These are phyloP conservation scores for Phytophthora colocasiae DNA, from an alignment of 352 stramenopile species.

Conservation along the genomic window DNA sequence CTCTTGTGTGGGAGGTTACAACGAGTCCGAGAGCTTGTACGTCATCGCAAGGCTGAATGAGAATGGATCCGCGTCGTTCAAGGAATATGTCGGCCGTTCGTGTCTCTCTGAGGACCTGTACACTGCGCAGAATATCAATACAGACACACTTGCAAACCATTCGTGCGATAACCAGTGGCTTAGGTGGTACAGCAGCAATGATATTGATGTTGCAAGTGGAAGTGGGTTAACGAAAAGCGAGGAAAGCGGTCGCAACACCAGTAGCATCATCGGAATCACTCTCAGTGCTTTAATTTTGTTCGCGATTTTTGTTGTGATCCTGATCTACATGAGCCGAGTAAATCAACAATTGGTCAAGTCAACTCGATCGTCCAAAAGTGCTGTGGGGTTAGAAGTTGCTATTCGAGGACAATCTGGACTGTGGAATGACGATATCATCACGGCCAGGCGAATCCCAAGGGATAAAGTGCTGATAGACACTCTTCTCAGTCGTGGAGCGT, in stretches of 20 bases:
- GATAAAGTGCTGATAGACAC: slow-evolving; percentile 29
- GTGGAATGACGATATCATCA: slow-evolving; percentile 44
- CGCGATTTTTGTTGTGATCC: background rate
- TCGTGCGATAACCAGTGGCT: slow-evolving; percentile 2
- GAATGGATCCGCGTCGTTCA: slow-evolving; percentile 16
- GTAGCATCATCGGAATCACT: slow-evolving; percentile 5
- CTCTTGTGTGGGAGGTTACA: slow-evolving; percentile 21
- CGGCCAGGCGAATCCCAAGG: slow-evolving; percentile 38
- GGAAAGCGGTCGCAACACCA: background rate
- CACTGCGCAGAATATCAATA: slow-evolving; percentile 1
- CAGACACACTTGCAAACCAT: slow-evolving; percentile 2
- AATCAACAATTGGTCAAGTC: slow-evolving; percentile 8
- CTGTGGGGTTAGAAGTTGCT: background rate
- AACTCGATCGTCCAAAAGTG: background rate
- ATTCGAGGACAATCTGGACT: slow-evolving; percentile 5
- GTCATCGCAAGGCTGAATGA: slow-evolving; percentile 13
- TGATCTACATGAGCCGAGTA: too few relatives aligned
- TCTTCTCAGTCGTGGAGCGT: slow-evolving; percentile 33
- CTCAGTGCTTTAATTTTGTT: slow-evolving; percentile 1
- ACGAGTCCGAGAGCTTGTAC: slow-evolving; percentile 16
- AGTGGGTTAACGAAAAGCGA: background rate
- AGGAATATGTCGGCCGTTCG: slow-evolving; percentile 3
- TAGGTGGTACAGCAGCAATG: slow-evolving; percentile 25
- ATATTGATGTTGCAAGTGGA: background rate
- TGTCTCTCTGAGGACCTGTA: slow-evolving; percentile 4